Evolutionary conservation across 2,329 filamentous ascomycete genomes (phyloP), one percentile per base, ranked within the genome.

Genomic region (Colletotrichum chlorophyti): DNA sequence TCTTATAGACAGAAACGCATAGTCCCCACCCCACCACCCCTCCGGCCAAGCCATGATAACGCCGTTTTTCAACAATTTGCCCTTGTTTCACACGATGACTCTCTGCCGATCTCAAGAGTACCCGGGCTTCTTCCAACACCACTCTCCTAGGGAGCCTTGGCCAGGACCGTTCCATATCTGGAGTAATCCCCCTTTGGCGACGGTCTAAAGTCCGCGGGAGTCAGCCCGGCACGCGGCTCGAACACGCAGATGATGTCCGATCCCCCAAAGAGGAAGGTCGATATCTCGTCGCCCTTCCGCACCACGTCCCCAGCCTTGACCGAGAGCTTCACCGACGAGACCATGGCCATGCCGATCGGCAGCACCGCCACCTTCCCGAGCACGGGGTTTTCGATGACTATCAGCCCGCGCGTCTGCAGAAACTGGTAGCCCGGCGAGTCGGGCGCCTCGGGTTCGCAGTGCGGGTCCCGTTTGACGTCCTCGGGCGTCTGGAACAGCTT

Each of bases 341-440:
- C 72, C 26, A 74, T 70, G 5, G 74, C 76, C 76, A 79, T 79
- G 8, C 76, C 76, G 49, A 79, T 74, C 1, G 76, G 76, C 23
- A 79, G 49, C 15, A 79, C 67, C 2, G 74, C 76, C 5, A 79
- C 75, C 15, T 70, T 61, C 2, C 76, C 74, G 11, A 72, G 46
- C 11, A 63, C 55, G 0, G 68, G 60, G 5, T 70, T 74, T 0
- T 78, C 69, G 11, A 79, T 72, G n/a, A 79, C 52, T 2, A 78
- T 61, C 19, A 74, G 53, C 2, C 75, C 76, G 3, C 75, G 65
- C 3, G 70, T 70, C 60, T 77, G 75, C 6, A 70, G 61, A 53
- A 74, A 78, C 59, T 78, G 75, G 49, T 77, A 77, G 0, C 74
- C 75, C 1, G 73, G 65, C 4, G 34, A 65, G 53, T 78, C 70